phyloP scores from a whole-genome alignment of 169 alveolate species.

The Eimeria sp. region DNA sequence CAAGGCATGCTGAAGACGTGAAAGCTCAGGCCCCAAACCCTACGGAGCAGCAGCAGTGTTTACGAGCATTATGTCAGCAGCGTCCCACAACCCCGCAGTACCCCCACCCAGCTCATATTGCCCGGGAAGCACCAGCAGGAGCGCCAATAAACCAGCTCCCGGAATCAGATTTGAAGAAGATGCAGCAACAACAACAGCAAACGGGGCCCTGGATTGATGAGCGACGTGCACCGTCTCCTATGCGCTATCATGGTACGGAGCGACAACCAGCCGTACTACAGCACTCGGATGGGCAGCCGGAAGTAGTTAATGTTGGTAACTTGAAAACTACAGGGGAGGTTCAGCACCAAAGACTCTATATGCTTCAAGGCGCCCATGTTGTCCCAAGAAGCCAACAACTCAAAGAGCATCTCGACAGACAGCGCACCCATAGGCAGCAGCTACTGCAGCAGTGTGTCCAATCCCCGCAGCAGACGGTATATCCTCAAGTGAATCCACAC shows the following conservation, averaged over 20 bases:
- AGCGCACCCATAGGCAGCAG: slow-evolving; percentile 71
- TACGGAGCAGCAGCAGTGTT: slow-evolving; percentile 6
- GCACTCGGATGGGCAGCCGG: slow-evolving; percentile 22
- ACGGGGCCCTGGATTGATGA: background rate
- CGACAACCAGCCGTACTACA: background rate
- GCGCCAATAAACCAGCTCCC: slow-evolving; percentile 5
- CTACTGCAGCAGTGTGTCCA: slow-evolving; percentile 46
- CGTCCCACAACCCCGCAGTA: slow-evolving; percentile 40
- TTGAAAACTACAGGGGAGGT: background rate
- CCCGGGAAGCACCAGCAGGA: background rate
- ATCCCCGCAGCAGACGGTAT: slow-evolving; percentile 5
- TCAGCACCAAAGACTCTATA: slow-evolving; percentile 8
- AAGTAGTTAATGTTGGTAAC: background rate
- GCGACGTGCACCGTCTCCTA: slow-evolving; percentile 9
- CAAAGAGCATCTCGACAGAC: slow-evolving; percentile 46
- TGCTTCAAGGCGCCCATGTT: slow-evolving; percentile 21
- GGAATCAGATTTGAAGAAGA: background rate
- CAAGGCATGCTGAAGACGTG: slow-evolving; percentile 13
- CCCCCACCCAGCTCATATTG: slow-evolving; percentile 10
- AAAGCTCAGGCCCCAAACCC: background rate
- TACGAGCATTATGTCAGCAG: background rate
- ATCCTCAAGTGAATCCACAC: slow-evolving; percentile 4
- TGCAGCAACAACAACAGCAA: background rate
- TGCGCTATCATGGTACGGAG: background rate
- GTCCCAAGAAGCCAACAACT: slow-evolving; percentile 36